Evolutionary conservation across 2,329 filamentous ascomycete species (phyloP).

Genomic region (Pseudocercospora macadamiae): DNA sequence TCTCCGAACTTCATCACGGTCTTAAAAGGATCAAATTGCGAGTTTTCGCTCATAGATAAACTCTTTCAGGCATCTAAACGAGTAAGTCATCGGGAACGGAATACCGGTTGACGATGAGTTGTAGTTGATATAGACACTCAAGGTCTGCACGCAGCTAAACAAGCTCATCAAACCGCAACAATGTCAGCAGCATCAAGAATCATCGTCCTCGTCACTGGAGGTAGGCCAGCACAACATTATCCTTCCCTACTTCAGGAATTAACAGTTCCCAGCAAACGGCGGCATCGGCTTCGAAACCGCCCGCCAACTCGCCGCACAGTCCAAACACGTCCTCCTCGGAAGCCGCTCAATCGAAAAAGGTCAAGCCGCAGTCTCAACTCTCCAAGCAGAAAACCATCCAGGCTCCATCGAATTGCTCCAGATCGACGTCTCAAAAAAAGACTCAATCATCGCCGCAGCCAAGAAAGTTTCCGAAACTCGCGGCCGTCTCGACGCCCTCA

Average conservation of each 20-base stretch:
- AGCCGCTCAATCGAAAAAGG: constrained; percentile 45
- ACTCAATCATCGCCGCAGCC: constrained; percentile 30
- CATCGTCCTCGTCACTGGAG: constrained; percentile 44
- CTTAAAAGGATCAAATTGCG: too few species aligned
- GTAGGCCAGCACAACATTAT: constrained; percentile 26
- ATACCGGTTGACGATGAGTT: neutral
- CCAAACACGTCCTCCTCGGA: constrained; percentile 45
- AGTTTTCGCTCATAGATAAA: too few species aligned
- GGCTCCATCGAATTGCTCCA: constrained; percentile 30
- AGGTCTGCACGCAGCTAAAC: neutral
- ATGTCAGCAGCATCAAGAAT: constrained; percentile 27
- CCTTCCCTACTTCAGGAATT: neutral
- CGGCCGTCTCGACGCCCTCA: constrained; percentile 41
- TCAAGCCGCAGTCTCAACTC: constrained; percentile 35
- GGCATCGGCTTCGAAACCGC: constrained; percentile 54
- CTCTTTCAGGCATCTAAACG: neutral
- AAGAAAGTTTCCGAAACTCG: constrained; percentile 25
- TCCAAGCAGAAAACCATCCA: constrained; percentile 25
- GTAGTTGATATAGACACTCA: neutral
- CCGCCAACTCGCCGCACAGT: constrained; percentile 37
- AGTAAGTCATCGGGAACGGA: neutral
- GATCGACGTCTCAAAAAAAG: constrained; percentile 31
- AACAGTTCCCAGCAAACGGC: constrained; percentile 39
- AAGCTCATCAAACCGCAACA: neutral
- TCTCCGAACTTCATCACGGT: neutral